Percentiles rank a stretch among this genome's conserved stretches.
These are phyloP conservation scores for Ogataea philodendri DNA, from an alignment of 805 yeast species.

Conservation along the genomic window DNA sequence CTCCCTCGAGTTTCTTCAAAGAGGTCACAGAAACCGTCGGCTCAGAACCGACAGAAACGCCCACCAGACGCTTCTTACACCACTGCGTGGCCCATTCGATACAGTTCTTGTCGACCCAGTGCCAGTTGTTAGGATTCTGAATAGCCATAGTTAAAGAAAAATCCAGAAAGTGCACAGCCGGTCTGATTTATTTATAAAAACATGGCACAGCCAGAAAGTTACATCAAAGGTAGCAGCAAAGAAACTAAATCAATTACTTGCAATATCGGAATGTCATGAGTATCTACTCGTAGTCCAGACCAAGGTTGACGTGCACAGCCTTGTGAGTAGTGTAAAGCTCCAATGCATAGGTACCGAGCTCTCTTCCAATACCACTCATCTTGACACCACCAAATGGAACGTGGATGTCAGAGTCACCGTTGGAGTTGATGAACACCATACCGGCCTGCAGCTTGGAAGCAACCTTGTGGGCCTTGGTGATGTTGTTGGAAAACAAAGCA, in stretches of 20 bases:
- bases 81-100: conserved; percentile 84
- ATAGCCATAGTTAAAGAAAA: conserved; percentile 66
- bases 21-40: conserved; percentile 39
- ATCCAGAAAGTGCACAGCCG: conserved; percentile 8
- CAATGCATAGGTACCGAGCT: conserved; percentile 65
- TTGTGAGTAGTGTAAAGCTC: conserved; percentile 61
- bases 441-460: conserved; percentile 67
- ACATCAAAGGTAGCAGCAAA: not conserved
- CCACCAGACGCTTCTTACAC: conserved; percentile 60
- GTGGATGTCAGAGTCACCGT: conserved; percentile 54
- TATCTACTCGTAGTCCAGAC: conserved; percentile 11
- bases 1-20: conserved; percentile 78
- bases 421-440: conserved; percentile 59
- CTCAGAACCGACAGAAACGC: conserved; percentile 39
- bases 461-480: conserved; percentile 60
- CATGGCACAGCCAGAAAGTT: no score
- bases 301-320: conserved; percentile 67
- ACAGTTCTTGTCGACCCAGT: conserved; percentile 99
- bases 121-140: conserved; percentile 98
- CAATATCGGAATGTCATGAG: no score
- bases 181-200: no score
- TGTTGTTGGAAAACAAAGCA: conserved; percentile 65
- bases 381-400: conserved; percentile 72
- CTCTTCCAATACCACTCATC: conserved; percentile 65
- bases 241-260: no score